These are phyloP conservation scores for Tylopilus sp. DNA, from an alignment of 768 basidiomycete species.

Conservation along the genomic window DNA sequence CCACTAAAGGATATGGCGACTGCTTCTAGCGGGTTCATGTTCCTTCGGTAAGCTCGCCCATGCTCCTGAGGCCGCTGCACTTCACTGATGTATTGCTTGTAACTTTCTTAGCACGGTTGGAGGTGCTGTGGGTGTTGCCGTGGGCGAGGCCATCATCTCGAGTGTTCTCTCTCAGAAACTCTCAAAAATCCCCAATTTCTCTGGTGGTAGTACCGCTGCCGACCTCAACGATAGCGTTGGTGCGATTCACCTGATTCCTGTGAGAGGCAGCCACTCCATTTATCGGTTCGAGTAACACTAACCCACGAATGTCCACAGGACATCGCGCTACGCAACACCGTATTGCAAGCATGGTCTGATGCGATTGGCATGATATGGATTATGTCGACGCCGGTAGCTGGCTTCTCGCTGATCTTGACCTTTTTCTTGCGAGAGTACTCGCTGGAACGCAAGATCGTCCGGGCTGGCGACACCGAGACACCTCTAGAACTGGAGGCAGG, in stretches of 20 bases:
- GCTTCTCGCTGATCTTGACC: conserved; percentile 47
- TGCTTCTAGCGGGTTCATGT: conserved; percentile 64
- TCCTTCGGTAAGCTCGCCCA: conserved; percentile 50
- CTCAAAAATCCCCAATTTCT: conserved; percentile 30
- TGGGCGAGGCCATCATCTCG: conserved; percentile 69
- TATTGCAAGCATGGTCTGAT: conserved; percentile 63
- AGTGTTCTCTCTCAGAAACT: conserved; percentile 44
- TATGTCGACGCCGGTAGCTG: conserved; percentile 55
- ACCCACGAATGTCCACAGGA: conserved; percentile 36
- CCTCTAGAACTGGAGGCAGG: conserved; percentile 33
- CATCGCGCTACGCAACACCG: conserved; percentile 40
- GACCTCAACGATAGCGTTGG: conserved; percentile 46
- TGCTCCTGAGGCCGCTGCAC: not conserved
- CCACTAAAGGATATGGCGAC: conserved; percentile 86
- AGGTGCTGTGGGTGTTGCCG: conserved; percentile 71
- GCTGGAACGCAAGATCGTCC: conserved; percentile 50
- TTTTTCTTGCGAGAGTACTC: conserved; percentile 61
- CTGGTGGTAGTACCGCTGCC: conserved; percentile 36
- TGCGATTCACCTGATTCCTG: conserved; percentile 34
- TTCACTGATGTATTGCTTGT: conserved; percentile 3
- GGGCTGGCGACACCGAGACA: conserved; percentile 24
- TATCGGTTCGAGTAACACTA: not conserved
- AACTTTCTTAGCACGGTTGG: conserved; percentile 57
- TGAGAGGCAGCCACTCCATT: not conserved
- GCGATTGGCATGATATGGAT: conserved; percentile 66